phyloP scores from a whole-genome alignment of 306 rosid species.

The Prunus armeniaca region DNA sequence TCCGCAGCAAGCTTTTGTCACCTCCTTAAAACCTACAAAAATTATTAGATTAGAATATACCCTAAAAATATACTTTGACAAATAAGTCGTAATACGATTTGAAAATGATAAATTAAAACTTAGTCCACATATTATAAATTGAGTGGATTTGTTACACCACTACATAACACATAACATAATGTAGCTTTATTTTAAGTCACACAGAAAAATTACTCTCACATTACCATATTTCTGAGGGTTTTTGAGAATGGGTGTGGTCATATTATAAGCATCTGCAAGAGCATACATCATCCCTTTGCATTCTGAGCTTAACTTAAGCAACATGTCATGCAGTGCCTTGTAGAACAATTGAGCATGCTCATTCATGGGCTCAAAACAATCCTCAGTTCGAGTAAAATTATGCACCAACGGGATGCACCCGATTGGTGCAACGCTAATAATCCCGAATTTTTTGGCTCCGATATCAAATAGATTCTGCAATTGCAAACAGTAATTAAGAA shows the following conservation, averaged over 20 bases:
- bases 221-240: constrained; percentile 22
- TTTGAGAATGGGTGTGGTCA: constrained; percentile 13
- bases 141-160: background rate
- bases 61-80: background rate
- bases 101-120: no score
- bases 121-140: background rate
- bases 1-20: constrained; percentile 55
- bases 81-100: no score
- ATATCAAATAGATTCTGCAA: constrained; percentile 15
- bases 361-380: constrained; percentile 14
- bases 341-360: constrained; percentile 22
- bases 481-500: background rate
- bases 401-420: constrained; percentile 24
- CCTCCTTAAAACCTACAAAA: constrained; percentile 34
- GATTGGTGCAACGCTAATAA: constrained; percentile 13
- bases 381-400: background rate
- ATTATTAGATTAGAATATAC: background rate
- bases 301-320: constrained; percentile 33
- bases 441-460: constrained; percentile 26
- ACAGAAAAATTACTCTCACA: background rate
- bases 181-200: background rate
- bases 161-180: background rate
- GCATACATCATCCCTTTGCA: constrained; percentile 36
- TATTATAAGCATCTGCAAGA: constrained; percentile 30
- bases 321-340: background rate